Conservation (phyloP, 2,329 filamentous ascomycete genomes). For the Penicillium italicum region DNA sequence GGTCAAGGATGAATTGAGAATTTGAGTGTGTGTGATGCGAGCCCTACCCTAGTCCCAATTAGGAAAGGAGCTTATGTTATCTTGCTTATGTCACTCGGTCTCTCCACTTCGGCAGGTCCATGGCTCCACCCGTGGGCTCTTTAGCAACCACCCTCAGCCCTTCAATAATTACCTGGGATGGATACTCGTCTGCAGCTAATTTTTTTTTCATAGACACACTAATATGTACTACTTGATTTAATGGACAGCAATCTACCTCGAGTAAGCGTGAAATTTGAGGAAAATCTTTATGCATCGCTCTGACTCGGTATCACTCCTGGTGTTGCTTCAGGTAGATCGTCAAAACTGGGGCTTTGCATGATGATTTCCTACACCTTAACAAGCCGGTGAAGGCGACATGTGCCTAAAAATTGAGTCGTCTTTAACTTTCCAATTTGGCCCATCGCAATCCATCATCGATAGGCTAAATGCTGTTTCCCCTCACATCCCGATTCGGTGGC, state of each 20-base stretch:
- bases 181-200: background rate
- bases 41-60: slow-evolving; percentile 4
- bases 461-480: background rate
- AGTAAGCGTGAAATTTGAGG: no score
- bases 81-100: background rate
- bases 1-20: slow-evolving; percentile 23
- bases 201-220: background rate
- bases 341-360: background rate
- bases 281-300: background rate
- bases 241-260: no score
- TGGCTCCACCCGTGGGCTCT: background rate
- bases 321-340: background rate
- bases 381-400: background rate
- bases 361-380: background rate
- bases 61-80: background rate
- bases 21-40: slow-evolving; percentile 4
- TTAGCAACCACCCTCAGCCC: background rate
- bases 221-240: background rate
- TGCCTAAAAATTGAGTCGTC: no score
- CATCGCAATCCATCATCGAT: background rate
- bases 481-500: background rate
- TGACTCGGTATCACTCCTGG: background rate
- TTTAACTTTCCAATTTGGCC: background rate
- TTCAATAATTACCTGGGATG: background rate
- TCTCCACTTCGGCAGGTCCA: background rate